Conservation (phyloP, 306 rosid genomes). For the Benincasa hispida region DNA sequence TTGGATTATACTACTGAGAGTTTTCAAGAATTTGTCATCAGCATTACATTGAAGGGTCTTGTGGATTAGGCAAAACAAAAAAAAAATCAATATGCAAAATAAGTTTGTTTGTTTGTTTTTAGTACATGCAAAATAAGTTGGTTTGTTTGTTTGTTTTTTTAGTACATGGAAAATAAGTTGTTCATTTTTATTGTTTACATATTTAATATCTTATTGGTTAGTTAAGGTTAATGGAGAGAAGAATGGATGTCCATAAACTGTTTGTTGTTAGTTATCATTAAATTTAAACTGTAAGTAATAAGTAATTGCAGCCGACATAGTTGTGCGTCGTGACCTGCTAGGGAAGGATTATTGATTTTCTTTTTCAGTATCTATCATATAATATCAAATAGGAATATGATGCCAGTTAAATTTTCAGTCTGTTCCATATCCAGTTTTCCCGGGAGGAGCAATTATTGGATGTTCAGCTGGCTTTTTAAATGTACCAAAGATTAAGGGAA, state of each 20-base stretch:
- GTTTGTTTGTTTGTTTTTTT: background rate
- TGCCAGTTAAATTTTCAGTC: constrained; percentile 93
- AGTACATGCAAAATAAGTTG: background rate
- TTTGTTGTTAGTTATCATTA: background rate
- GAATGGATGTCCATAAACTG: background rate
- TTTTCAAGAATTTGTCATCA: too few relatives aligned
- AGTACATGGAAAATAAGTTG: background rate
- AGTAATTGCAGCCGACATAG: background rate
- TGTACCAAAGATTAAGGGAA: constrained; percentile 94
- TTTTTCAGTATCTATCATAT: background rate
- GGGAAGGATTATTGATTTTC: background rate
- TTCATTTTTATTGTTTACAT: background rate
- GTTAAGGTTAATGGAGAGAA: background rate
- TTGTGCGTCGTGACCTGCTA: background rate
- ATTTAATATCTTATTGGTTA: background rate
- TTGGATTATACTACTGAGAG: background rate
- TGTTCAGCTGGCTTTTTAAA: constrained; percentile 94
- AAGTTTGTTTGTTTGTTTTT: background rate
- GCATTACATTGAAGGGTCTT: background rate
- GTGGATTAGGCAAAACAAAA: background rate
- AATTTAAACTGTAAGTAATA: background rate
- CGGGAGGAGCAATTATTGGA: constrained; percentile 93
- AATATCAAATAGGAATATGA: constrained; percentile 37
- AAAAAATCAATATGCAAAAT: background rate
- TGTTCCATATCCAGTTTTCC: constrained; percentile 98